phyloP scores from a whole-genome alignment of 768 basidiomycete species.

The Tricholomella constricta region DNA sequence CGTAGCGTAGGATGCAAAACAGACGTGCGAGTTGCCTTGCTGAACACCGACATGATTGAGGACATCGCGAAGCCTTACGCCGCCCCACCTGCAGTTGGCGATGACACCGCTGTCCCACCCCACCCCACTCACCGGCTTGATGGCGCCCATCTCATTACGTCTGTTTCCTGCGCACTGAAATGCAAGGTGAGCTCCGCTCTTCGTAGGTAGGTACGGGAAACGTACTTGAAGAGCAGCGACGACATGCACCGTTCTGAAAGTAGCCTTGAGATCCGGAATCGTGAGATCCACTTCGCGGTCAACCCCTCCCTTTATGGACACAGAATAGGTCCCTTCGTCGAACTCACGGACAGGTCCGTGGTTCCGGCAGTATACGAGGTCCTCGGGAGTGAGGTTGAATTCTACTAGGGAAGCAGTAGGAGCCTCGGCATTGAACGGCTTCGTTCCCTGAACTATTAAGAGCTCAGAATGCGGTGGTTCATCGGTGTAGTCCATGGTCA shows the following conservation, averaged over 20 bases:
- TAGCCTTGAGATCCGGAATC: slow-evolving; percentile 39
- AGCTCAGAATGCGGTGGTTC: slow-evolving; percentile 54
- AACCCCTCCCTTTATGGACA: slow-evolving; percentile 40
- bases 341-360: slow-evolving; percentile 63
- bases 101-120: slow-evolving; percentile 71
- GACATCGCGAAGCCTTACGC: slow-evolving; percentile 58
- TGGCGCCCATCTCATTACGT: slow-evolving; percentile 61
- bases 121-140: slow-evolving; percentile 60
- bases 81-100: slow-evolving; percentile 69
- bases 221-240: slow-evolving; percentile 60
- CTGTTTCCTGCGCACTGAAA: slow-evolving; percentile 67
- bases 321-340: slow-evolving; percentile 43
- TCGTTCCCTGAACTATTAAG: slow-evolving; percentile 43
- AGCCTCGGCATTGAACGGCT: slow-evolving; percentile 76
- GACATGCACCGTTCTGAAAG: slow-evolving; percentile 43
- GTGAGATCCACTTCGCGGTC: slow-evolving; percentile 36
- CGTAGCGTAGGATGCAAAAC: slow-evolving; percentile 62
- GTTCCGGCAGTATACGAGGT: slow-evolving; percentile 71
- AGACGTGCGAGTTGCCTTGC: slow-evolving; percentile 46
- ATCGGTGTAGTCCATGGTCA: slow-evolving; percentile 49
- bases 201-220: not conserved
- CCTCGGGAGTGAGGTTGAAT: slow-evolving; percentile 61
- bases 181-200: not conserved
- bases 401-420: slow-evolving; percentile 54
- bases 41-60: slow-evolving; percentile 47